These are phyloP conservation scores for Colletotrichum lindemuthianum DNA, from an alignment of 2,329 filamentous ascomycete genomes.

Conservation along the genomic window DNA sequence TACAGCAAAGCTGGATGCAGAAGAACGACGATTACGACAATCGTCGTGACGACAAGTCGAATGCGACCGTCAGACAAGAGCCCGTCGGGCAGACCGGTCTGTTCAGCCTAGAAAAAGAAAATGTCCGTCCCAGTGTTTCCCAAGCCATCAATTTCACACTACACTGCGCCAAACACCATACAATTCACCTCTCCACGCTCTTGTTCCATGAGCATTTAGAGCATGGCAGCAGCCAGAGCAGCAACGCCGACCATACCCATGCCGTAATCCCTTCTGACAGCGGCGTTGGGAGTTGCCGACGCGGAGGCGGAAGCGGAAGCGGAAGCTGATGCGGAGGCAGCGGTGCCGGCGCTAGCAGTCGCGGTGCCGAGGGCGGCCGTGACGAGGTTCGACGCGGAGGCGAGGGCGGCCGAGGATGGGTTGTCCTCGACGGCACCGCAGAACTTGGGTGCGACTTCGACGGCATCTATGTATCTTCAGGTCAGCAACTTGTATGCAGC, in stretches of 20 bases:
- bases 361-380: constrained; percentile 28
- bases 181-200: background rate
- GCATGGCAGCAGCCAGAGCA: constrained; percentile 6
- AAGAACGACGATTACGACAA: background rate
- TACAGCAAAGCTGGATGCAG: background rate
- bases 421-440: constrained; percentile 27
- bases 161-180: background rate
- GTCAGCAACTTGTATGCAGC: background rate
- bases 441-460: constrained; percentile 31
- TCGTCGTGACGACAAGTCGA: background rate
- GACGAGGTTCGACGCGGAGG: constrained; percentile 33
- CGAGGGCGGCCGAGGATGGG: constrained; percentile 27
- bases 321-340: constrained; percentile 4
- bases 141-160: background rate
- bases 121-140: background rate
- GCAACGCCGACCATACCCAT: constrained; percentile 21
- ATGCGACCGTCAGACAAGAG: background rate
- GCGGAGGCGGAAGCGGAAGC: background rate
- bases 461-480: constrained; percentile 11
- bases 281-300: background rate
- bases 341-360: constrained; percentile 8
- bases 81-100: no score
- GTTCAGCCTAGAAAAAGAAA: no score
- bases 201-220: background rate
- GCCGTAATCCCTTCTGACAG: constrained; percentile 7